phyloP scores from a whole-genome alignment of 1,284 basidiomycete species.

The Chiua sp. region DNA sequence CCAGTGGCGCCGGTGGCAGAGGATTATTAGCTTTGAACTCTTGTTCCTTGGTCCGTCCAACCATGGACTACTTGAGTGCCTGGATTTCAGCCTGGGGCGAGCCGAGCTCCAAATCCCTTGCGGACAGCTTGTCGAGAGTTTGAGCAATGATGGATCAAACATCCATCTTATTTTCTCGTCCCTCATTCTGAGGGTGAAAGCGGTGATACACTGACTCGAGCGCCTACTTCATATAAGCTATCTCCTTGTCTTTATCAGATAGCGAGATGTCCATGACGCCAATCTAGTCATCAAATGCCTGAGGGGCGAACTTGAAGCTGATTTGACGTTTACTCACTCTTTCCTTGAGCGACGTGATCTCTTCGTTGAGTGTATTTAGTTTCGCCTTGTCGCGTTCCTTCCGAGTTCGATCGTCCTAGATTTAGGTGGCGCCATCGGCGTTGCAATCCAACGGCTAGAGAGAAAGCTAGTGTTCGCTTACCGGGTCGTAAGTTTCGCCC shows the following conservation, averaged over 20 bases:
- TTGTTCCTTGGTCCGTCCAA: conserved; percentile 65
- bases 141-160: conserved; percentile 73
- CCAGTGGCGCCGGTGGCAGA: conserved; percentile 64
- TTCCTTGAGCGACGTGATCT: conserved; percentile 74
- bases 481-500: conserved; percentile 63
- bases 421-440: background rate
- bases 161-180: conserved; percentile 60
- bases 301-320: conserved; percentile 1
- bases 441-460: conserved; percentile 4
- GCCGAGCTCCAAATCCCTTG: conserved; percentile 74
- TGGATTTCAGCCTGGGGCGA: conserved; percentile 57
- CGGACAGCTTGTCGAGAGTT: conserved; percentile 71
- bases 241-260: conserved; percentile 71
- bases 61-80: conserved; percentile 55
- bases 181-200: conserved; percentile 61
- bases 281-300: conserved; percentile 44
- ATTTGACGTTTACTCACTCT: conserved; percentile 50
- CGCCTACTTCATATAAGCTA: conserved; percentile 79
- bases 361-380: conserved; percentile 78
- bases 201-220: conserved; percentile 86
- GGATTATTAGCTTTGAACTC: conserved; percentile 72
- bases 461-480: conserved; percentile 40
- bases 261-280: conserved; percentile 57
- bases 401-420: conserved; percentile 78
- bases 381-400: conserved; percentile 78